Conservation (phyloP, 2,329 filamentous ascomycete species). For the Claviceps maximensis region DNA sequence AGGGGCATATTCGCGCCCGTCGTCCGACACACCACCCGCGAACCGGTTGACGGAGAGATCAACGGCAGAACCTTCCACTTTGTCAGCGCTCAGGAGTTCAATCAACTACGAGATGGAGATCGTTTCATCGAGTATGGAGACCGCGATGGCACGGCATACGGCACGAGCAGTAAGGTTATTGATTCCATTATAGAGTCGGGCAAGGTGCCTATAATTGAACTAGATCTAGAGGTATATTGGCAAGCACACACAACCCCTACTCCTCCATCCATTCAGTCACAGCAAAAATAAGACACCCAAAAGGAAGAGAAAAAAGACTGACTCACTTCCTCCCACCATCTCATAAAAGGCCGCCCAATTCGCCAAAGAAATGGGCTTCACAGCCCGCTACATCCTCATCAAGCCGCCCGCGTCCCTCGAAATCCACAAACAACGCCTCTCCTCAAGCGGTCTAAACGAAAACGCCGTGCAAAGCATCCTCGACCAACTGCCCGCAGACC, state of each 20-base stretch:
- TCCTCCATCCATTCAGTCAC: no score
- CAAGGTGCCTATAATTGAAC: conserved; percentile 46
- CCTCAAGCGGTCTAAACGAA: conserved; percentile 14
- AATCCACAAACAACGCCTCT: conserved; percentile 16
- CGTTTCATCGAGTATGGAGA: conserved; percentile 44
- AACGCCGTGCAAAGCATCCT: conserved; percentile 12
- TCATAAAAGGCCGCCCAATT: conserved; percentile 36
- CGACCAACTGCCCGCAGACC: conserved; percentile 10
- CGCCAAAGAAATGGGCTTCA: conserved; percentile 42
- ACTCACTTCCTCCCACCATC: background rate
- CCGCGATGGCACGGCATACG: conserved; percentile 36
- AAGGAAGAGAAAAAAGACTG: background rate
- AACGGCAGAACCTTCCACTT: conserved; percentile 41
- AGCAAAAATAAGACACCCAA: background rate
- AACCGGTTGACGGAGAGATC: conserved; percentile 35
- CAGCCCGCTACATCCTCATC: conserved; percentile 42
- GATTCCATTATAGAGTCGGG: conserved; percentile 37
- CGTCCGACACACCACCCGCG: conserved; percentile 40
- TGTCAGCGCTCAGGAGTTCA: conserved; percentile 41
- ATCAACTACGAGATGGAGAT: conserved; percentile 45
- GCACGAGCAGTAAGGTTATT: conserved; percentile 40
- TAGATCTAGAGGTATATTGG: conserved; percentile 36
- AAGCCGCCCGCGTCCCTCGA: conserved; percentile 27
- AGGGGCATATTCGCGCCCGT: conserved; percentile 51
- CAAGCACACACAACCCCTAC: background rate